phyloP scores from a whole-genome alignment of 345 rosid genomes.

The Rhizophora mangle region DNA sequence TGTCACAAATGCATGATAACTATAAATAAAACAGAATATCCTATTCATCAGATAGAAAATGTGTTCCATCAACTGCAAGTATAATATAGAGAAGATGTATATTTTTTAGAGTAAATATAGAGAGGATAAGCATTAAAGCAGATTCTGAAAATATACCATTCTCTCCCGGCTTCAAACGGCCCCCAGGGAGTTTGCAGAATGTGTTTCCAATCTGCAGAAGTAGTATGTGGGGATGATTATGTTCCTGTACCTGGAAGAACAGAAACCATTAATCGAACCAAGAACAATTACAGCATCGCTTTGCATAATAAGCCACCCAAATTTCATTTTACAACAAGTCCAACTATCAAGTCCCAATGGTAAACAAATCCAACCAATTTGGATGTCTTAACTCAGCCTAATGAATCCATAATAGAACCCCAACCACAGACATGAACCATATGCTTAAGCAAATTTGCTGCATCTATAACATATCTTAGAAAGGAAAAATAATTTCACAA shows the following conservation, averaged over 20 bases:
- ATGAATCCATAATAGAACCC: too few relatives aligned
- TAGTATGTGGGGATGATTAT: constrained; percentile 94
- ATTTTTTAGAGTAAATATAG: background rate
- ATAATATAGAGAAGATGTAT: background rate
- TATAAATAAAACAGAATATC: constrained; percentile 12
- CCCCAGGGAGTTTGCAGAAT: constrained; percentile 99
- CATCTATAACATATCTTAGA: background rate
- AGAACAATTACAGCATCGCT: background rate
- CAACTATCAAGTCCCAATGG: too few relatives aligned
- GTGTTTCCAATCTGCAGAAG: constrained; percentile 96
- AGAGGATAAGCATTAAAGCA: background rate
- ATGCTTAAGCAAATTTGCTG: background rate
- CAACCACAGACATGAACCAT: too few relatives aligned
- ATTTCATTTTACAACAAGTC: too few relatives aligned
- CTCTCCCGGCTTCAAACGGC: constrained; percentile 94
- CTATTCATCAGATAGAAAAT: background rate
- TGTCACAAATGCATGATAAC: constrained; percentile 21
- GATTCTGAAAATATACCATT: constrained; percentile 51
- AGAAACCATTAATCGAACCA: background rate
- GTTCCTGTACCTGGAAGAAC: constrained; percentile 85
- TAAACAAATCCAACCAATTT: too few relatives aligned
- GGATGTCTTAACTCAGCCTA: too few relatives aligned
- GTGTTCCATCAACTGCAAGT: constrained; percentile 1
- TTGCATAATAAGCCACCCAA: too few relatives aligned
- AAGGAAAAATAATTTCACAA: background rate